Conservation (phyloP, 108 stramenopile genomes). For the Hondaea fermentalgiana region DNA sequence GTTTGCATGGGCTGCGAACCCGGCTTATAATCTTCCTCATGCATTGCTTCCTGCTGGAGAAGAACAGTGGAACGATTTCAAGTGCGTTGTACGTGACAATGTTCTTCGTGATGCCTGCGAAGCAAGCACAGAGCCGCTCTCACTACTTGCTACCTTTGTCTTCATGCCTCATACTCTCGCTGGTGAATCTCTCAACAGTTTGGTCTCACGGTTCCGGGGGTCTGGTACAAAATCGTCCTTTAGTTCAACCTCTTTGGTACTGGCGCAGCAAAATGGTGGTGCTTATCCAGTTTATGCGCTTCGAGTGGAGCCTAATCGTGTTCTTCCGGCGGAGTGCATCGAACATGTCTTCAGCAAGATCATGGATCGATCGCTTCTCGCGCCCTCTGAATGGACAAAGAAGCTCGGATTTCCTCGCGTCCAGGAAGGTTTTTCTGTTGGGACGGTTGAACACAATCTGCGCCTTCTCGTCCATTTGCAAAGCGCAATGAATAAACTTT, state of each 20-base stretch:
- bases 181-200: not conserved
- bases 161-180: slow-evolving; percentile 6
- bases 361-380: not conserved
- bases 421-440: not conserved
- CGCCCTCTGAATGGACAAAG: not conserved
- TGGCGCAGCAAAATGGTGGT: not conserved
- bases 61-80: not conserved
- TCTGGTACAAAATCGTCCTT: not conserved
- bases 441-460: not conserved
- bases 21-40: not conserved
- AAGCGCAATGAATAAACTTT: not conserved
- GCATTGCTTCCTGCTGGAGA: not conserved
- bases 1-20: slow-evolving; percentile 10
- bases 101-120: not conserved
- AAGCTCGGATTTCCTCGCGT: not conserved
- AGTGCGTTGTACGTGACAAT: not conserved
- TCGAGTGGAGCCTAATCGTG: not conserved
- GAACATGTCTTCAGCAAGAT: not conserved
- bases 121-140: not conserved
- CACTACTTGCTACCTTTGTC: slow-evolving; percentile 8
- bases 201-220: not conserved
- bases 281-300: not conserved
- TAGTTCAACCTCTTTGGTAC: not conserved
- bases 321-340: not conserved
- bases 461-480: slow-evolving; percentile 1